A percentile compares a stretch with the other conserved stretches of the same genome.
These are phyloP conservation scores for Cryptosporidium meleagridis DNA, from an alignment of 169 alveolate genomes.

Conservation along the genomic window DNA sequence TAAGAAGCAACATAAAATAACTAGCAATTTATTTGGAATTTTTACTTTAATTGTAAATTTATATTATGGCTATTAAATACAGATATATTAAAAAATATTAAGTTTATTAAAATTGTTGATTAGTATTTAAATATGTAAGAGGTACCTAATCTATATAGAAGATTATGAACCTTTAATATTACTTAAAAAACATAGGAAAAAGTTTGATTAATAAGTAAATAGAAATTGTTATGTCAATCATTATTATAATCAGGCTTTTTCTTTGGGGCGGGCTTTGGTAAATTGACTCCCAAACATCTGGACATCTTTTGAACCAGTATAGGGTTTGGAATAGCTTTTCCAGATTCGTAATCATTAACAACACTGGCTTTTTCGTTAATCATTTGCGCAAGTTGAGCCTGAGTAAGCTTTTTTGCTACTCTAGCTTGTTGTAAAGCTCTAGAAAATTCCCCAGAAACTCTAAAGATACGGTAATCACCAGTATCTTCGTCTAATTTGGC, in stretches of 20 bases:
- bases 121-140: background rate
- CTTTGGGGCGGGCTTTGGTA: constrained; percentile 82
- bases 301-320: constrained; percentile 81
- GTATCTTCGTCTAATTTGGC: constrained; percentile 70
- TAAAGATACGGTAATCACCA: constrained; percentile 54
- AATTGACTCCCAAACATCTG: constrained; percentile 77
- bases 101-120: background rate
- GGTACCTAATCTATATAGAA: background rate
- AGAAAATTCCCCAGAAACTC: constrained; percentile 72
- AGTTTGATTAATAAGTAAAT: background rate
- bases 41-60: background rate
- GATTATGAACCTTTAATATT: background rate
- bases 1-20: background rate
- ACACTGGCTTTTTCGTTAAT: constrained; percentile 82
- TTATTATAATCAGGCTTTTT: constrained; percentile 38
- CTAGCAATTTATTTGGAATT: background rate
- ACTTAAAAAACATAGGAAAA: background rate
- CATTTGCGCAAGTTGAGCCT: constrained; percentile 85
- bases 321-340: constrained; percentile 81
- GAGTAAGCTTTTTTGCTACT: constrained; percentile 80
- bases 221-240: background rate
- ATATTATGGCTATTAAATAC: background rate
- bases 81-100: no score
- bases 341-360: constrained; percentile 82
- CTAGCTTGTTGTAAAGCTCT: constrained; percentile 81